Base-by-base conservation (phyloP, 2,329 filamentous ascomycete genomes). In the Cyphellophora europaea region DNA sequence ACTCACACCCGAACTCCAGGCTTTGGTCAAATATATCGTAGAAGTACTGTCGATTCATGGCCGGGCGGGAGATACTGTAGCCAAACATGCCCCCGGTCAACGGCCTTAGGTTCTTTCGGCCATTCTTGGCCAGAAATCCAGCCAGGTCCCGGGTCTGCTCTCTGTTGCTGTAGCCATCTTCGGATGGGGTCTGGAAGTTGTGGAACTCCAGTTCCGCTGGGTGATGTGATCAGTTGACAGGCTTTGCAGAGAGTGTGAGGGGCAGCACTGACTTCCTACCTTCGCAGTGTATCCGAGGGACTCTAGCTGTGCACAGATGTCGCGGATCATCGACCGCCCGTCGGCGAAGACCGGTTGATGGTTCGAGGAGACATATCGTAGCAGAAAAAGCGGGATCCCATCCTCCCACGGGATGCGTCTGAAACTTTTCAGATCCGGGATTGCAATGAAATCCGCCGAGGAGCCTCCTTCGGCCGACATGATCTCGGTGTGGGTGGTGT, bases 101-200 rank as follows among this genome's bases (percentile, higher is more conserved):
- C n/a, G n/a, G n/a, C n/a, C n/a, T n/a, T n/a, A n/a, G n/a, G n/a
- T n/a, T n/a, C n/a, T n/a, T n/a, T 6, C 10, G 27, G n/a, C 5
- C 19, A 12, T 36, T 36, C 6, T 31, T 36, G 15, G n/a, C 6
- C 4, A 36, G 15, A 15, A 10, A 36, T 4, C 18, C 28, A 11
- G 34, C 29, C 5, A 36, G 11, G 19, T 36, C 15, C 18, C 28
- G 28, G 14, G 11, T 13, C 11, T 21, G n/a, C 13, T 19, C 18
- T 8, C 16, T 11, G 14, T 39, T 35, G 11, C 40, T 31, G 30
- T 52, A 53, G 27, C 49, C 49, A 33, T 53, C 49, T 37, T 52
- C 42, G 4, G 50, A 46, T 3, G 50, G 50, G 3, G 50, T 51
- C 30, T 52, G 50, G 33, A 53, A n/a, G n/a, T n/a, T n/a, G n/a